Conservation (phyloP, 2,329 filamentous ascomycete genomes). For the Pseudogymnoascus sp. region DNA sequence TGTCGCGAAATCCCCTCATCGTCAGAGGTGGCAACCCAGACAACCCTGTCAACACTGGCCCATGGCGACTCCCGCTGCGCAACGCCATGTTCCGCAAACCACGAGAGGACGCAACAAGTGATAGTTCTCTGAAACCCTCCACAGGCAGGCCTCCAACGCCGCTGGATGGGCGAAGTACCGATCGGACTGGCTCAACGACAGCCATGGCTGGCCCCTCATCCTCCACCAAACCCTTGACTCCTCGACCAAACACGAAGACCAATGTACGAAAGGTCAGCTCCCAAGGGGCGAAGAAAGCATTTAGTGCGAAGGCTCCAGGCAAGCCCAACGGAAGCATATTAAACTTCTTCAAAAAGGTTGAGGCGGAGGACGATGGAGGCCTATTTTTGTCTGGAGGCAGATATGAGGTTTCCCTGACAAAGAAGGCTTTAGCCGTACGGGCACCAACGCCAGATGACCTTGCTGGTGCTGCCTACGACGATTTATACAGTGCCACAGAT, state of each 20-base stretch:
- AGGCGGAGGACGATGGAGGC: constrained; percentile 44
- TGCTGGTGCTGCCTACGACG: constrained; percentile 19
- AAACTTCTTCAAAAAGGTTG: constrained; percentile 67
- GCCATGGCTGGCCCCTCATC: constrained; percentile 20
- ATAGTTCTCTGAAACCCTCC: constrained; percentile 35
- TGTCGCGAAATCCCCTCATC: constrained; percentile 7
- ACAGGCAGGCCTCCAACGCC: constrained; percentile 48
- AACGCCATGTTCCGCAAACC: constrained; percentile 48
- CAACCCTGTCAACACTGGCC: neutral
- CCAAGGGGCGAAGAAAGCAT: constrained; percentile 21
- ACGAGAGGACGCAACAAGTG: constrained; percentile 38
- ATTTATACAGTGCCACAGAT: constrained; percentile 22
- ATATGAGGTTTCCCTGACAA: constrained; percentile 24
- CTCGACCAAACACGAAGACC: constrained; percentile 23
- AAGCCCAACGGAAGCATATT: constrained; percentile 60
- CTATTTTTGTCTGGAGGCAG: constrained; percentile 45
- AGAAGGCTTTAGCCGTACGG: constrained; percentile 10
- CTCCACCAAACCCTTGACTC: constrained; percentile 26
- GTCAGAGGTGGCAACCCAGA: neutral
- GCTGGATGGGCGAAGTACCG: constrained; percentile 24
- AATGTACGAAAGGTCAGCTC: constrained; percentile 18
- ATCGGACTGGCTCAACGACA: neutral
- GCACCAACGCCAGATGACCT: constrained; percentile 15
- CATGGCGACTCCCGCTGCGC: neutral
- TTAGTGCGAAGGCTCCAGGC: constrained; percentile 18